Base-by-base conservation (phyloP, 306 rosid species). In the Clitoria ternatea region DNA sequence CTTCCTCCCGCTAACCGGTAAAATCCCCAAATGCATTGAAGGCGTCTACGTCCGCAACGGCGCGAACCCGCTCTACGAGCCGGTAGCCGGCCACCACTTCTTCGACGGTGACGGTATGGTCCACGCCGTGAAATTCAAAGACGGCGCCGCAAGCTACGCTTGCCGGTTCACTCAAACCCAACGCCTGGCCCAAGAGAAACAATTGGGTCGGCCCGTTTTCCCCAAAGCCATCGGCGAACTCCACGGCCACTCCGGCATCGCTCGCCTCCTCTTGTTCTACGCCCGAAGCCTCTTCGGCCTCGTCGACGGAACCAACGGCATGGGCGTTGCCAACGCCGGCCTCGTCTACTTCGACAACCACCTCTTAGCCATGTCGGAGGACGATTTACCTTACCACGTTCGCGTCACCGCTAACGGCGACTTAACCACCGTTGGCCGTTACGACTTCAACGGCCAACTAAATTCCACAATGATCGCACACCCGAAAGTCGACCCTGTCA, bases 71-170 rank as follows among this genome's bases (percentile, higher is more conserved):
- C 89, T 78, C 7, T 66, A 90, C 70, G 96, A 91, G 48, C 99
- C 99, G 0, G 61, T 73, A 1, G 92, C 96, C 27, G 99, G 99
- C 0, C 99, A 94, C 83, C 99, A 94, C 81, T 80, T 94, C 69
- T 94, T 94, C 64, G 99, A 94, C 79, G 99, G 99, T 2, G 99
- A 94, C 69, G 99, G 99, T 35, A 94, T 94, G 99, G 88, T 94
- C 32, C 99, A 94, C 68, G 95, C 97, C 12, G 84, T 94, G 1
- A 54, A 78, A 4, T 86, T 94, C 87, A 61, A 44, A 0, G 60
- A 79, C 63, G 87, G 85, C 0, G 37, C 73, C 1, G 95, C 82
- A 4, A 84, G 91, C 69, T 91, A 94, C 48, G 78, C 99, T 1
- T 87, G 97, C 76, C 79, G 97, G 43, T 91, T 94, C 88, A 94